Percentiles rank a stretch among this genome's conserved stretches.
Evolutionary conservation across 2,329 filamentous ascomycete genomes (phyloP).

Genomic region (Didymella exigua): DNA sequence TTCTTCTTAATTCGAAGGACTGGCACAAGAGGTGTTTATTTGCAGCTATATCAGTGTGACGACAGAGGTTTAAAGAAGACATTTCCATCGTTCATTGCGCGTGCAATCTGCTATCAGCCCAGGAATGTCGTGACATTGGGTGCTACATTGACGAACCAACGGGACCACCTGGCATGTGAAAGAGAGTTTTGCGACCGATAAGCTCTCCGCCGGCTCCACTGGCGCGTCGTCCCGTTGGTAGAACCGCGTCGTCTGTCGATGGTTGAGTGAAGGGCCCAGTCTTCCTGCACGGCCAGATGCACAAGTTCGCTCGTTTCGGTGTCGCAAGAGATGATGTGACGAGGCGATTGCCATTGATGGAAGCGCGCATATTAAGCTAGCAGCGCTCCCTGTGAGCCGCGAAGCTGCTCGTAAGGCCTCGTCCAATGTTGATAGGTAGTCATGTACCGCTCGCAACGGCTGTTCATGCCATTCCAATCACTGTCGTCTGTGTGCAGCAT

Average conservation of each 20-base stretch:
- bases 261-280: constrained; percentile 11
- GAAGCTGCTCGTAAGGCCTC: not conserved
- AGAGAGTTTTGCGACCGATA: constrained; percentile 27
- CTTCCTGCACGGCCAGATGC: constrained; percentile 3
- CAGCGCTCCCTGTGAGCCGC: not conserved
- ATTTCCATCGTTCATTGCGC: not conserved
- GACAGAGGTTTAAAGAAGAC: constrained; percentile 3
- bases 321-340: not conserved
- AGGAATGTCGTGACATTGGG: constrained; percentile 24
- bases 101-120: constrained; percentile 2
- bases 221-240: constrained; percentile 19
- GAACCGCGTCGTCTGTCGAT: constrained; percentile 3
- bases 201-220: constrained; percentile 19
- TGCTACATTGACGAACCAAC: constrained; percentile 22
- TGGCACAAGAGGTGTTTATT: not conserved
- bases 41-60: constrained; percentile 9
- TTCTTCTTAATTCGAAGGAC: not conserved
- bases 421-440: not conserved
- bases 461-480: constrained; percentile 7
- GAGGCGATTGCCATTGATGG: constrained; percentile 1
- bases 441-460: not conserved
- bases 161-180: constrained; percentile 34
- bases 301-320: not conserved
- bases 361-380: not conserved
- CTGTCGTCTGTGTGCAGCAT: not conserved